Percentiles rank a stretch among this genome's conserved stretches.
Evolutionary conservation across 2,329 filamentous ascomycete species (phyloP).

Genomic region (Monosporascus sp.): DNA sequence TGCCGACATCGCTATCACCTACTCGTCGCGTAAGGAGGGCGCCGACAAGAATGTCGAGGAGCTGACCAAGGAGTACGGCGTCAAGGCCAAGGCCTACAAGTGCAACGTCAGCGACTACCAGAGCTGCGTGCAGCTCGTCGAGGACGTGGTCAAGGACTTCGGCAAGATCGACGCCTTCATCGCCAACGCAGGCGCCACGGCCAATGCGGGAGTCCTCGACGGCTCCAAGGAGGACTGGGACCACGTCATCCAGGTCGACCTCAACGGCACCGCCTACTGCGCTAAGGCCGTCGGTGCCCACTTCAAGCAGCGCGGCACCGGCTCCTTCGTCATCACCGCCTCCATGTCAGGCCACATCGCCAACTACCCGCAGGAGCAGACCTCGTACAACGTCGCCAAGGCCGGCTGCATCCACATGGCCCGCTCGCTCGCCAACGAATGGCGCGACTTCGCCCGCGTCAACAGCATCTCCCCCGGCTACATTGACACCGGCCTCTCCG

Average conservation of each 20-base stretch:
- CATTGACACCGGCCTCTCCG: conserved; percentile 37
- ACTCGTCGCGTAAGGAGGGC: conserved; percentile 63
- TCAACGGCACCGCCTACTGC: conserved; percentile 63
- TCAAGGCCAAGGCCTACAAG: conserved; percentile 59
- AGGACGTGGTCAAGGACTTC: conserved; percentile 66
- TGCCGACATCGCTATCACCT: conserved; percentile 66
- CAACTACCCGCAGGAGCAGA: conserved; percentile 60
- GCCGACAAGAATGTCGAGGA: conserved; percentile 61
- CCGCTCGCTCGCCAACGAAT: conserved; percentile 48
- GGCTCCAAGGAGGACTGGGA: conserved; percentile 52
- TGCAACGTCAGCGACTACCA: conserved; percentile 50
- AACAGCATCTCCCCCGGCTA: conserved; percentile 60
- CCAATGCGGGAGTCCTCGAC: conserved; percentile 50
- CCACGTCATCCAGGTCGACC: conserved; percentile 53
- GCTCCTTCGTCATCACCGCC: conserved; percentile 59
- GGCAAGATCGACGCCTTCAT: conserved; percentile 70
- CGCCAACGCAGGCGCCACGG: conserved; percentile 63
- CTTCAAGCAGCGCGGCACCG: conserved; percentile 56
- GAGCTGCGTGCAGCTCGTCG: conserved; percentile 47
- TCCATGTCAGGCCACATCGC: conserved; percentile 62
- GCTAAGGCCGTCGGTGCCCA: conserved; percentile 53
- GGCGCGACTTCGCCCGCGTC: conserved; percentile 56
- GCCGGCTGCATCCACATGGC: conserved; percentile 40
- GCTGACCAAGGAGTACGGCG: conserved; percentile 59
- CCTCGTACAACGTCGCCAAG: conserved; percentile 57